phyloP scores from a whole-genome alignment of 1,284 basidiomycete species.

The Earliella scabrosa region DNA sequence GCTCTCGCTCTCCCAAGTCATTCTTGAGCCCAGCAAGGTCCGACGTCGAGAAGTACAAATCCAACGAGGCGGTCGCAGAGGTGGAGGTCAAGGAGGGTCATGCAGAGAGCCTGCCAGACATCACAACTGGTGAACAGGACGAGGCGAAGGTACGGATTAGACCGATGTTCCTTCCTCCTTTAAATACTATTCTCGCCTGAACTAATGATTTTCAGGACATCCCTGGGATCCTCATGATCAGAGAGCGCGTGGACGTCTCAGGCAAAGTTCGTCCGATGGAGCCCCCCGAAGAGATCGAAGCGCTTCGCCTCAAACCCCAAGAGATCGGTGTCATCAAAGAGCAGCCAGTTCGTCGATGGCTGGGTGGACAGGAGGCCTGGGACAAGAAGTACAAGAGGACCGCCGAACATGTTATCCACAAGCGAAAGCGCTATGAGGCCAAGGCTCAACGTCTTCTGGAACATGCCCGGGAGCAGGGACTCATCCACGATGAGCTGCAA shows the following conservation, averaged over 20 bases:
- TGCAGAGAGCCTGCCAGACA: slow-evolving; percentile 16
- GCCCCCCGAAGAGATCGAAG: slow-evolving; percentile 64
- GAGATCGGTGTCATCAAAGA: slow-evolving; percentile 75
- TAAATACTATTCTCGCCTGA: too few relatives aligned
- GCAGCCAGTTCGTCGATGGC: slow-evolving; percentile 59
- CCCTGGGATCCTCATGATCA: slow-evolving; percentile 60
- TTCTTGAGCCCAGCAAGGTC: slow-evolving; percentile 3
- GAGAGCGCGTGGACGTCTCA: slow-evolving; percentile 84
- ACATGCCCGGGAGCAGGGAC: slow-evolving; percentile 52
- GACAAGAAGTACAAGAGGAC: slow-evolving; percentile 51
- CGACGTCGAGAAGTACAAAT: slow-evolving; percentile 37
- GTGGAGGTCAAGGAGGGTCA: slow-evolving; percentile 30
- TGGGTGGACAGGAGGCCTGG: slow-evolving; percentile 61
- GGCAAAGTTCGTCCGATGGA: slow-evolving; percentile 85
- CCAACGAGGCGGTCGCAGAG: slow-evolving; percentile 36
- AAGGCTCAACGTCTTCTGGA: slow-evolving; percentile 47
- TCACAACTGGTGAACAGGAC: too few relatives aligned
- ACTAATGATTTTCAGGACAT: too few relatives aligned
- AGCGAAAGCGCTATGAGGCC: slow-evolving; percentile 43
- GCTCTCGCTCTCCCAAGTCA: neutral
- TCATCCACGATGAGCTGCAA: slow-evolving; percentile 34
- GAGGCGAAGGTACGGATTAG: too few relatives aligned
- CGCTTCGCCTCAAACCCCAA: slow-evolving; percentile 61
- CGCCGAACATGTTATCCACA: slow-evolving; percentile 45
- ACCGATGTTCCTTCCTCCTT: too few relatives aligned